phyloP scores from a whole-genome alignment of 225 moss, liverwort and hornwort genomes.

The Marchantia polymorpha region DNA sequence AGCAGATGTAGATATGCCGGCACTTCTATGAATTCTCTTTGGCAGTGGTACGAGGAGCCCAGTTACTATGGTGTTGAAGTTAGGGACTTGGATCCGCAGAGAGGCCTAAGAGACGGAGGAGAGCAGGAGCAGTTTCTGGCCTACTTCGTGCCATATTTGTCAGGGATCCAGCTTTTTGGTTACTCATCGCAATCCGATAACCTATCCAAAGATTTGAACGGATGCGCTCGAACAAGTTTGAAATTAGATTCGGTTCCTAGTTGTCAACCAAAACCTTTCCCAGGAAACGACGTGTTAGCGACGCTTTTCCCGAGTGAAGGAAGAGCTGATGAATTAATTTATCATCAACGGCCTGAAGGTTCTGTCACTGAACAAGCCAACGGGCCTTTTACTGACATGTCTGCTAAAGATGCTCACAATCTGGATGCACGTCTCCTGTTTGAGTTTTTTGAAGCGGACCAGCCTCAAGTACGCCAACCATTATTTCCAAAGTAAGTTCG shows the following conservation, averaged over 20 bases:
- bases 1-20: constrained; percentile 28
- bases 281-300: constrained; percentile 28
- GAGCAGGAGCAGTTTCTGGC: constrained; percentile 42
- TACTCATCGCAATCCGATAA: constrained; percentile 22
- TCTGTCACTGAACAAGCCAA: not conserved
- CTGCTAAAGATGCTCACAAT: not conserved
- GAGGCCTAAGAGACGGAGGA: constrained; percentile 33
- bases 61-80: constrained; percentile 57
- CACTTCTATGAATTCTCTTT: constrained; percentile 44
- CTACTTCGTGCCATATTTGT: constrained; percentile 55
- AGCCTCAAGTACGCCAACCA: constrained; percentile 52
- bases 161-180: constrained; percentile 58
- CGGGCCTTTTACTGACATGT: not conserved
- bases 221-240: constrained; percentile 5
- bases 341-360: constrained; percentile 17
- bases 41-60: constrained; percentile 63
- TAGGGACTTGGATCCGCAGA: constrained; percentile 37
- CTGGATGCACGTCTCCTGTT: constrained; percentile 35
- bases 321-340: constrained; percentile 20
- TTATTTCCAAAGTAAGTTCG: constrained; percentile 46
- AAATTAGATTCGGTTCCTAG: constrained; percentile 9
- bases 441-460: constrained; percentile 56
- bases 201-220: not conserved
- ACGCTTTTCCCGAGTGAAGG: constrained; percentile 39
- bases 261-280: constrained; percentile 16